phyloP scores from a whole-genome alignment of 805 yeast genomes.

The Yamadazyma ubonensis region DNA sequence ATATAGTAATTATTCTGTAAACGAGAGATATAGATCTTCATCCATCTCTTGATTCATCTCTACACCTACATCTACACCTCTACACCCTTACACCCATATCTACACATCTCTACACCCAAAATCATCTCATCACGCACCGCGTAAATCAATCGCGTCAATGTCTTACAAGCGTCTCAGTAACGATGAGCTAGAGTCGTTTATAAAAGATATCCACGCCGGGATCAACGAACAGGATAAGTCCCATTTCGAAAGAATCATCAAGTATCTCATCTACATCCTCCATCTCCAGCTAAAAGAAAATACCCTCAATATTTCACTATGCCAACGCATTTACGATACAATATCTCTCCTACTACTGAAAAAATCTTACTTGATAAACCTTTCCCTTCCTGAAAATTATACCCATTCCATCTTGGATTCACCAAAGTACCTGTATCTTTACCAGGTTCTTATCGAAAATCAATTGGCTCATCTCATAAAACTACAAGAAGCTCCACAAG shows the following conservation, averaged over 20 bases:
- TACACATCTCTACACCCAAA: not conserved
- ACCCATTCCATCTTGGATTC: not conserved
- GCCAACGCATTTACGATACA: conserved; percentile 25
- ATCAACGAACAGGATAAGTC: conserved; percentile 22
- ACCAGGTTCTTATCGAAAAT: conserved; percentile 4
- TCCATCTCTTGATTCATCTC: too few species aligned
- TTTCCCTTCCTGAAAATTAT: conserved; percentile 9
- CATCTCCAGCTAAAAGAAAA: conserved; percentile 8
- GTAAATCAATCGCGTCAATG: not conserved
- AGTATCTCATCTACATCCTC: conserved; percentile 25
- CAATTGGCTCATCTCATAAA: conserved; percentile 2
- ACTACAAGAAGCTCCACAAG: conserved; percentile 3
- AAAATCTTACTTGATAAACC: conserved; percentile 24
- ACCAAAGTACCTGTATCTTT: conserved; percentile 2
- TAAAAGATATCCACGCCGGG: conserved; percentile 34
- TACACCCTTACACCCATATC: not conserved
- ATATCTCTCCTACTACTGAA: conserved; percentile 35
- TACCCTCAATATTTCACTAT: conserved; percentile 12
- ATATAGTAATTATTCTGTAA: not conserved
- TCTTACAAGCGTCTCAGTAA: conserved; percentile 20
- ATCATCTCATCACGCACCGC: not conserved
- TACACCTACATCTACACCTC: not conserved
- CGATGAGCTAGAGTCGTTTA: conserved; percentile 30
- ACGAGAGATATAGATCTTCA: too few species aligned
- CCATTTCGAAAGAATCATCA: conserved; percentile 34